phyloP scores from a whole-genome alignment of 345 rosid genomes.

The Trapa incisa region DNA sequence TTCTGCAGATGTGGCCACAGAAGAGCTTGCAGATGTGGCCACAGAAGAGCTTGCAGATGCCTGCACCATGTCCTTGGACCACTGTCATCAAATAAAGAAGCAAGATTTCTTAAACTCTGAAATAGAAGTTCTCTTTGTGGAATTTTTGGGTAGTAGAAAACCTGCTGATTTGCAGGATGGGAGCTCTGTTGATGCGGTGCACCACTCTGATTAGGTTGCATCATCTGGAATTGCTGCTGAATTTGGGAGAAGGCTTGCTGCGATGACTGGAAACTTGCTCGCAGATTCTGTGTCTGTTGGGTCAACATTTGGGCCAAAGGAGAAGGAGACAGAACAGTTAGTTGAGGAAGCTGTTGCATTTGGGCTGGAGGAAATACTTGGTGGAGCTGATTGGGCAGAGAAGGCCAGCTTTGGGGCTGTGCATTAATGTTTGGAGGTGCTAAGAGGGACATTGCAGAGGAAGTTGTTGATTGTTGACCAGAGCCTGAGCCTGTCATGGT shows the following conservation, averaged over 20 bases:
- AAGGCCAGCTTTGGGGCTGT: conserved; percentile 29
- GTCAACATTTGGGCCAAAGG: conserved; percentile 84
- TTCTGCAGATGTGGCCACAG: conserved; percentile 34
- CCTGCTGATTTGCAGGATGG: conserved; percentile 66
- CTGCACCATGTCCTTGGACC: conserved; percentile 47
- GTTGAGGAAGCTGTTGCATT: conserved; percentile 43
- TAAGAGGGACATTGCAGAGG: conserved; percentile 32
- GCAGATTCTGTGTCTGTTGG: conserved; percentile 77
- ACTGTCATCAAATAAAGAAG: conserved; percentile 25
- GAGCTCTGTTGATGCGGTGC: conserved; percentile 40
- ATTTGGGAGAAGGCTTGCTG: conserved; percentile 91
- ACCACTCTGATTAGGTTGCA: conserved; percentile 67
- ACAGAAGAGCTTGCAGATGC: conserved; percentile 27
- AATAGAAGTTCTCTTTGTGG: not conserved
- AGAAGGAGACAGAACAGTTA: conserved; percentile 81
- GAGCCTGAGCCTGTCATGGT: conserved; percentile 38
- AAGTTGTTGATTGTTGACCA: conserved; percentile 29
- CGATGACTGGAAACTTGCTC: conserved; percentile 86
- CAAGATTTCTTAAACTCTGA: not conserved
- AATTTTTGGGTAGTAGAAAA: not conserved
- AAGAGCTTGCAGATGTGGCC: conserved; percentile 24
- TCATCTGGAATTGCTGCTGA: conserved; percentile 81
- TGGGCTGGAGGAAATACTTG: conserved; percentile 37
- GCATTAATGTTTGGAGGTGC: conserved; percentile 37
- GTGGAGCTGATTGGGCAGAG: conserved; percentile 33